Evolutionary conservation across 331 rosid genomes (phyloP).

Genomic region (Phaseolus coccineus): DNA sequence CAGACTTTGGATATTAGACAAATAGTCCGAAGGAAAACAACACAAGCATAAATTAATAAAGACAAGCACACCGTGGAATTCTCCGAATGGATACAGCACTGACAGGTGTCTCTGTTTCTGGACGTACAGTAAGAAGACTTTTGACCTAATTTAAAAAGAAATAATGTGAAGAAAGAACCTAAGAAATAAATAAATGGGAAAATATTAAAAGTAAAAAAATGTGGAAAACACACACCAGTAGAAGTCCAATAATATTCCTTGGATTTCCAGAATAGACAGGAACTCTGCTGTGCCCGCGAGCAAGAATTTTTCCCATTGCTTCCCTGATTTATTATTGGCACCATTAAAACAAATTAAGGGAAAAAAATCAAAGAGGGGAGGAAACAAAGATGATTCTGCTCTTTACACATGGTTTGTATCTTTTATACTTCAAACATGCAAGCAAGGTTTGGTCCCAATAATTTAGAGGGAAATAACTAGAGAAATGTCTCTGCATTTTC

Average conservation of each 20-base stretch:
- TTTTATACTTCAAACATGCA: slow-evolving; percentile 10
- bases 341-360: background rate
- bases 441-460: slow-evolving; percentile 27
- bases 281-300: slow-evolving; percentile 98
- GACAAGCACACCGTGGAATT: slow-evolving; percentile 77
- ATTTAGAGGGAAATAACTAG: slow-evolving; percentile 17
- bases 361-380: background rate
- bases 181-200: slow-evolving; percentile 11
- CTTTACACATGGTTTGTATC: background rate
- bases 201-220: slow-evolving; percentile 23
- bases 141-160: slow-evolving; percentile 68
- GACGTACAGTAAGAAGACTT: slow-evolving; percentile 94
- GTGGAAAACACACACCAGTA: slow-evolving; percentile 64
- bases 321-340: slow-evolving; percentile 70
- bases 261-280: slow-evolving; percentile 98
- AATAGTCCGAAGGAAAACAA: slow-evolving; percentile 26
- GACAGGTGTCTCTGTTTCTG: slow-evolving; percentile 96
- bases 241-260: slow-evolving; percentile 89
- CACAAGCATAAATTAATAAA: slow-evolving; percentile 19
- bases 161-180: slow-evolving; percentile 35
- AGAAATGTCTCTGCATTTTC: slow-evolving; percentile 34
- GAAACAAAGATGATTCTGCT: background rate
- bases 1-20: slow-evolving; percentile 41
- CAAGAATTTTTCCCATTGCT: slow-evolving; percentile 96
- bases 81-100: slow-evolving; percentile 98